These are phyloP conservation scores for Hansenula sp. DNA, from an alignment of 1,139 yeast species.

Conservation along the genomic window DNA sequence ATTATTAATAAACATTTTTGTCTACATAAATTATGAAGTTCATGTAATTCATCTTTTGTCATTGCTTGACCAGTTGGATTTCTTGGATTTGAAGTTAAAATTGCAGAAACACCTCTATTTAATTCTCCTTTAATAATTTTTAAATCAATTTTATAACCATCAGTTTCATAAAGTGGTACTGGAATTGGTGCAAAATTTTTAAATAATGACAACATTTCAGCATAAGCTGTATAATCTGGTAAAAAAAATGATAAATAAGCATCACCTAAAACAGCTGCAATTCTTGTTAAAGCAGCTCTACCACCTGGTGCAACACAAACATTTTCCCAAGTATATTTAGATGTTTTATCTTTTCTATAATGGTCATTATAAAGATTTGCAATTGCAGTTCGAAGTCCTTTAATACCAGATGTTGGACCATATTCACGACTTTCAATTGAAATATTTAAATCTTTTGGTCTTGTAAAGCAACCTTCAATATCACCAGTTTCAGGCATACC, in stretches of 20 bases:
- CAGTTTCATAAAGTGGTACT: slow-evolving; percentile 57
- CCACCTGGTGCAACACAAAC: slow-evolving; percentile 72
- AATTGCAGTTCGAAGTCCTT: slow-evolving; percentile 55
- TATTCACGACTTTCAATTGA: slow-evolving; percentile 53
- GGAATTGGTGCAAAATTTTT: slow-evolving; percentile 68
- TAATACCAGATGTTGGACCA: slow-evolving; percentile 63
- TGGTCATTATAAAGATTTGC: slow-evolving; percentile 57
- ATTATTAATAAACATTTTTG: slow-evolving; percentile 53
- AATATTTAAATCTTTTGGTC: slow-evolving; percentile 51
- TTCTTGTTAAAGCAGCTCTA: slow-evolving; percentile 63
- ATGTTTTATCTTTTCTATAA: slow-evolving; percentile 44
- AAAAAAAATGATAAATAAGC: slow-evolving; percentile 59
- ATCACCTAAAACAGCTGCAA: slow-evolving; percentile 61
- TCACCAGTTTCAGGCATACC: slow-evolving; percentile 72
- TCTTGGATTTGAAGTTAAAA: slow-evolving; percentile 59
- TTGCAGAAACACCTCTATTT: slow-evolving; percentile 58
- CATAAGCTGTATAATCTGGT: slow-evolving; percentile 69
- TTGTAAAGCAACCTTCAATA: slow-evolving; percentile 55
- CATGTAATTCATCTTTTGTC: slow-evolving; percentile 45
- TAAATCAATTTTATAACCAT: slow-evolving; percentile 56
- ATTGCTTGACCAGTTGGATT: slow-evolving; percentile 64
- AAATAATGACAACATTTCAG: slow-evolving; percentile 66
- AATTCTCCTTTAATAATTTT: slow-evolving; percentile 53
- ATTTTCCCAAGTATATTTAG: slow-evolving; percentile 60
- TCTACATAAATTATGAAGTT: slow-evolving; percentile 54